Evolutionary conservation across 1,284 basidiomycete species (phyloP).

Genomic region (Trichosporon asahii): DNA sequence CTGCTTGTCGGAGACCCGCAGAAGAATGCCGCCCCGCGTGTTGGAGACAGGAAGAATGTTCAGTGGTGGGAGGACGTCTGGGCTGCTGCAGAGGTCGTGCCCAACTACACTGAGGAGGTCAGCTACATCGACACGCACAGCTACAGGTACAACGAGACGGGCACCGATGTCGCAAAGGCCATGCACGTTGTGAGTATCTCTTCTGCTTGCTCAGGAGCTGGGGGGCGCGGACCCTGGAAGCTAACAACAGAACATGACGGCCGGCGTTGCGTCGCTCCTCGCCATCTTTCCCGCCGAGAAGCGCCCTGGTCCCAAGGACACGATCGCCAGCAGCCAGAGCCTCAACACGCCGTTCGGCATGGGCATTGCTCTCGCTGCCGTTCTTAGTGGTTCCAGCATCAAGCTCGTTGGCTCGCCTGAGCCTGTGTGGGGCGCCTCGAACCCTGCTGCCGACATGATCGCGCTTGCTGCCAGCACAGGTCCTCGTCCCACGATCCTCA

Average conservation of each 20-base stretch:
- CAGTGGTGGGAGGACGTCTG: conserved; percentile 47
- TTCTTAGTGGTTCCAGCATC: conserved; percentile 46
- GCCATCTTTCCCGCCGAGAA: conserved; percentile 51
- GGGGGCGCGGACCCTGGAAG: no score
- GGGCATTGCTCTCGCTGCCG: conserved; percentile 41
- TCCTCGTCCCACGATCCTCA: conserved; percentile 41
- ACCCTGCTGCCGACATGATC: conserved; percentile 30
- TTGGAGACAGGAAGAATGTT: conserved; percentile 16
- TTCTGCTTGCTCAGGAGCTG: no score
- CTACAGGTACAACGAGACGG: conserved; percentile 36
- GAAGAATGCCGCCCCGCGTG: conserved; percentile 9
- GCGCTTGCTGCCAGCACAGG: conserved; percentile 23
- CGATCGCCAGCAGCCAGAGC: conserved; percentile 39
- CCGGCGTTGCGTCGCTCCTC: conserved; percentile 48
- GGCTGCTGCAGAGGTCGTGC: conserved; percentile 33
- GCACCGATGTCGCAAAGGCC: conserved; percentile 31
- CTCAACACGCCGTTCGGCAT: conserved; percentile 48
- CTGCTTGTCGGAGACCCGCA: conserved; percentile 40
- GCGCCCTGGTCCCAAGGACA: conserved; percentile 42
- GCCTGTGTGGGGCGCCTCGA: conserved; percentile 16
- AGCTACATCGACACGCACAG: conserved; percentile 32
- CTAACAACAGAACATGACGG: conserved; percentile 44
- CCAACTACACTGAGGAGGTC: background rate
- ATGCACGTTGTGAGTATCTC: conserved; percentile 39
- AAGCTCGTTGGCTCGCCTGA: conserved; percentile 36